Percentiles rank a stretch among this genome's conserved stretches.
phyloP scores from a whole-genome alignment of 2,329 filamentous ascomycete species.

The Neocatenulostroma microsporum region DNA sequence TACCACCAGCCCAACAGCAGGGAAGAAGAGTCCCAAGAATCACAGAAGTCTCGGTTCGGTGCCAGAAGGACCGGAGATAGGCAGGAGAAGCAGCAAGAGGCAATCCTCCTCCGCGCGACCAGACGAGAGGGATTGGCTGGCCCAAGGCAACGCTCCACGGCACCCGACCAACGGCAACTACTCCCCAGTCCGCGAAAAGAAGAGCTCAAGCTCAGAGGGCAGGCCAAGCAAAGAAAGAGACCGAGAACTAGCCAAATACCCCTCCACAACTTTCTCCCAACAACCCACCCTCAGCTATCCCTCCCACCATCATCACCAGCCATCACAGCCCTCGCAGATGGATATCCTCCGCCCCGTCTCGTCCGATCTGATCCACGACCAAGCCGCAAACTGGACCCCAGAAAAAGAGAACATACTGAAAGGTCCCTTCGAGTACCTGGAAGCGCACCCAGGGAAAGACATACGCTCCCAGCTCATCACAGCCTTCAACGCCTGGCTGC shows the following conservation, averaged over 20 bases:
- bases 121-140: constrained; percentile 25
- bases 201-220: too few relatives aligned
- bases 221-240: not conserved
- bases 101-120: constrained; percentile 14
- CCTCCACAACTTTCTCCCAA: constrained; percentile 1
- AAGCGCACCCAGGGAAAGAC: constrained; percentile 73
- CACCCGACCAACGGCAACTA: constrained; percentile 7
- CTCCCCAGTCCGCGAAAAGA: not conserved
- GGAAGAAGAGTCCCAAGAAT: constrained; percentile 13
- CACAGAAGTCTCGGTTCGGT: constrained; percentile 19
- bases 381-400: constrained; percentile 51
- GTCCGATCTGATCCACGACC: not conserved
- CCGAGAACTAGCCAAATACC: constrained; percentile 4
- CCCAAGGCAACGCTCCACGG: constrained; percentile 13
- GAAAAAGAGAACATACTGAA: constrained; percentile 71
- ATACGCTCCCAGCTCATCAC: constrained; percentile 71
- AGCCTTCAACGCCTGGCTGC: constrained; percentile 73
- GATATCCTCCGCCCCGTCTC: too few relatives aligned
- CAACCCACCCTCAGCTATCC: constrained; percentile 5
- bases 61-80: constrained; percentile 12
- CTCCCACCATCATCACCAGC: too few relatives aligned
- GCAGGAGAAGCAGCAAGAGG: constrained; percentile 4
- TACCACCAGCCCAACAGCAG: constrained; percentile 2
- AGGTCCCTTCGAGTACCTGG: constrained; percentile 74
- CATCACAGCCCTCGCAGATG: too few relatives aligned